phyloP scores from a whole-genome alignment of 495 filamentous ascomycete genomes.

The Evernia prunastri region DNA sequence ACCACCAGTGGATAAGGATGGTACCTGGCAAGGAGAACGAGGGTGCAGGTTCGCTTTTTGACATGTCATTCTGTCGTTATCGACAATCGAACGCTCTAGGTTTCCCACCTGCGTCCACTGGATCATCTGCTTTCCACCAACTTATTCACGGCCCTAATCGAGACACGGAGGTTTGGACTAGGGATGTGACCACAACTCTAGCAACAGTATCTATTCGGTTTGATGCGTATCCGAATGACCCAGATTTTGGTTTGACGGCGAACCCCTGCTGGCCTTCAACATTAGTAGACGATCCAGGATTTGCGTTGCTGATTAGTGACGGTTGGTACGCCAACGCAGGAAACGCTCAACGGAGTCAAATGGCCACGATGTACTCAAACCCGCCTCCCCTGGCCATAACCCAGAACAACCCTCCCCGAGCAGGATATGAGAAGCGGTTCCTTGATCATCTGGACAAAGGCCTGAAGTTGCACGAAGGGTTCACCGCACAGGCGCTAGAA shows the following conservation, averaged over 20 bases:
- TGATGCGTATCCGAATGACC: not conserved
- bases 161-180: not conserved
- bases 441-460: not conserved
- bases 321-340: not conserved
- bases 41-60: no score
- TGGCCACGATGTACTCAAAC: not conserved
- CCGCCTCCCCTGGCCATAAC: not conserved
- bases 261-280: slow-evolving; percentile 12
- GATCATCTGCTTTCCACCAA: not conserved
- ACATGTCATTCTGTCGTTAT: no score
- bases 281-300: slow-evolving; percentile 2
- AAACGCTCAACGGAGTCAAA: not conserved
- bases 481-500: not conserved
- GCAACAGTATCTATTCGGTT: not conserved
- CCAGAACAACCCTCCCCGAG: not conserved
- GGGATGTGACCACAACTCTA: not conserved
- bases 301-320: slow-evolving; percentile 4
- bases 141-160: not conserved
- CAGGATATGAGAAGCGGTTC: not conserved
- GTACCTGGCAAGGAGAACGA: no score
- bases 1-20: no score
- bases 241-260: not conserved
- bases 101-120: not conserved
- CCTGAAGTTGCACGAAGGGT: not conserved
- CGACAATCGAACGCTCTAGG: no score